Evolutionary conservation across 345 rosid species (phyloP).

Genomic region (Eucalyptus camaldulensis): DNA sequence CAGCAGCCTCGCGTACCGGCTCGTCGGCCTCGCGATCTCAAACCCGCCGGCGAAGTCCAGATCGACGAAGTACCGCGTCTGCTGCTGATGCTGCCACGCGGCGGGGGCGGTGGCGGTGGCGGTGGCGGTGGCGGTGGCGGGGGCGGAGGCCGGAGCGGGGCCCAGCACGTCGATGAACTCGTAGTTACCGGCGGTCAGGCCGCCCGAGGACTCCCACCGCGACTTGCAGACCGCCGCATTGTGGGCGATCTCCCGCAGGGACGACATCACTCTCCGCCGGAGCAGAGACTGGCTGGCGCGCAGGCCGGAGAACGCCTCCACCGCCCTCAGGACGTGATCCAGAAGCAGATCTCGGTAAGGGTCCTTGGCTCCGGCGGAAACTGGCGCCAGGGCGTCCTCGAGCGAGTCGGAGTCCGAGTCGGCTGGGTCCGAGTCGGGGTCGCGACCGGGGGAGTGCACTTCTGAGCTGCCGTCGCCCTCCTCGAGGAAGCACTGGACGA

Average conservation of each 20-base stretch:
- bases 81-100: not conserved
- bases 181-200: constrained; percentile 45
- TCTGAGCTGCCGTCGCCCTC: constrained; percentile 6
- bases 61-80: constrained; percentile 50
- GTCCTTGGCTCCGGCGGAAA: constrained; percentile 6
- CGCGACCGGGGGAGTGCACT: not conserved
- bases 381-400: constrained; percentile 7
- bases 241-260: constrained; percentile 49
- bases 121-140: not conserved
- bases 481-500: constrained; percentile 67
- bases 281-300: constrained; percentile 15
- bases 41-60: constrained; percentile 68
- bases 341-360: constrained; percentile 21
- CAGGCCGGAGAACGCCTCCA: constrained; percentile 31
- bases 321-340: constrained; percentile 24
- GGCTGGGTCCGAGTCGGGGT: not conserved
- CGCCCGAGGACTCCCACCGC: constrained; percentile 59
- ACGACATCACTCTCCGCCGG: constrained; percentile 46
- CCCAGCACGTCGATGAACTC: constrained; percentile 68
- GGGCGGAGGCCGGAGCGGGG: not conserved
- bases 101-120: not conserved
- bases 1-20: constrained; percentile 28
- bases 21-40: constrained; percentile 79
- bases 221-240: constrained; percentile 91
- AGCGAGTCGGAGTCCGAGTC: constrained; percentile 14